Percentiles rank a stretch among this genome's conserved stretches.
Evolutionary conservation across 2,329 filamentous ascomycete species (phyloP).

Genomic region (Pseudohalonectria lignicola): DNA sequence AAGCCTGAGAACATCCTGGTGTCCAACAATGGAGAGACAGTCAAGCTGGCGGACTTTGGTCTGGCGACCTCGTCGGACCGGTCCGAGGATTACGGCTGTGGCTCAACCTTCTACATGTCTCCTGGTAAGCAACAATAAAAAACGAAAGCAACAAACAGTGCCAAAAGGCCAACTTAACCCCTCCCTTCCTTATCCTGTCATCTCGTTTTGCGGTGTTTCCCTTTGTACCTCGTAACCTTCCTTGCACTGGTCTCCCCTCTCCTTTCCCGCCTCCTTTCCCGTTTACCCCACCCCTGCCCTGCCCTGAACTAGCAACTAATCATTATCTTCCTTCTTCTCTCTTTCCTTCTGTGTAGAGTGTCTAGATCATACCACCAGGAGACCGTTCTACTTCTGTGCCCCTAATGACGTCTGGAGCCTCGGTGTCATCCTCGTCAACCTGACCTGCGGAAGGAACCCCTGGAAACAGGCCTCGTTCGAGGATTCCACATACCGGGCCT

Average conservation of each 20-base stretch:
- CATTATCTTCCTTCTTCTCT: conserved; percentile 16
- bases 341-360: conserved; percentile 56
- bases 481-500: conserved; percentile 91
- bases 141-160: not conserved
- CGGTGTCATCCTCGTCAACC: conserved; percentile 95
- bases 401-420: conserved; percentile 97
- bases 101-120: conserved; percentile 99
- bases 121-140: conserved; percentile 81
- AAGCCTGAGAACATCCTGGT: conserved; percentile 98
- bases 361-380: conserved; percentile 62
- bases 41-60: conserved; percentile 96
- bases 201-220: conserved; percentile 7
- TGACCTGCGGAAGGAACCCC: conserved; percentile 95
- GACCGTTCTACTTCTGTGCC: conserved; percentile 76
- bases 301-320: conserved; percentile 4
- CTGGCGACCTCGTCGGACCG: conserved; percentile 75
- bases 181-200: not conserved
- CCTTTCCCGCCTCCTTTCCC: conserved; percentile 6
- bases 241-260: conserved; percentile 5
- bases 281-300: not conserved
- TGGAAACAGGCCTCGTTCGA: conserved; percentile 95
- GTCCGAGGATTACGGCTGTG: conserved; percentile 93
- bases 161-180: too few relatives aligned
- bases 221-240: too few relatives aligned
- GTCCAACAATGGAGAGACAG: conserved; percentile 74